A percentile compares a stretch with the other conserved stretches of the same genome.
Evolutionary conservation across 2,329 filamentous ascomycete species (phyloP).

Genomic region (Cladosporium oxysporum): DNA sequence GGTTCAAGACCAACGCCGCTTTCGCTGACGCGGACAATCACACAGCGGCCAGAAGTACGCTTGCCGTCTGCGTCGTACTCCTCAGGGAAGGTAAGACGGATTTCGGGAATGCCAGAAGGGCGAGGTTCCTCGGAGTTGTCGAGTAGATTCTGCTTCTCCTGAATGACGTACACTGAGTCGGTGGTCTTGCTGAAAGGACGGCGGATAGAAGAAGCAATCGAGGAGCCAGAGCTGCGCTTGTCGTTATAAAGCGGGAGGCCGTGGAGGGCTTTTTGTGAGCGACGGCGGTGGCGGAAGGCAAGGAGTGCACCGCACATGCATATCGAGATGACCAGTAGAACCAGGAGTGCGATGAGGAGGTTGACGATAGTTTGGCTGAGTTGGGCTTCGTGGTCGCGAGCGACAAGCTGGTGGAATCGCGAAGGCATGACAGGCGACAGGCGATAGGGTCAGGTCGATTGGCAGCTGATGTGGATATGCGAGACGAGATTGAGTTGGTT

Average conservation of each 20-base stretch:
- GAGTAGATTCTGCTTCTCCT: slow-evolving; percentile 77
- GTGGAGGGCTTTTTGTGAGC: slow-evolving; percentile 48
- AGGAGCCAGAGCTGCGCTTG: slow-evolving; percentile 49
- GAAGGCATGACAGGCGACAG: slow-evolving; percentile 19
- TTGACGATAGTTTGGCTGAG: slow-evolving; percentile 67
- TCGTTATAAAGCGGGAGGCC: slow-evolving; percentile 72
- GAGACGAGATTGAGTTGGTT: not conserved
- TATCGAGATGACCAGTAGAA: slow-evolving; percentile 72
- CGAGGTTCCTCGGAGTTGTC: slow-evolving; percentile 70
- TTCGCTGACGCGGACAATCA: slow-evolving; percentile 89
- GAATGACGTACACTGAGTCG: slow-evolving; percentile 73
- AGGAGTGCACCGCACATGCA: slow-evolving; percentile 68
- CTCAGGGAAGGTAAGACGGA: slow-evolving; percentile 96
- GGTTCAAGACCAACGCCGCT: slow-evolving; percentile 87
- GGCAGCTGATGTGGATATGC: not conserved
- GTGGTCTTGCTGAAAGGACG: slow-evolving; percentile 58
- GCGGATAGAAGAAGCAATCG: slow-evolving; percentile 51
- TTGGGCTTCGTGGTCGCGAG: slow-evolving; percentile 50
- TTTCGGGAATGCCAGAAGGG: slow-evolving; percentile 82
- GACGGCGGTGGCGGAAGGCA: slow-evolving; percentile 69
- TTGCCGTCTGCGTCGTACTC: slow-evolving; percentile 85
- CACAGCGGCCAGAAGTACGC: slow-evolving; percentile 79
- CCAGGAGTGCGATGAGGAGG: slow-evolving; percentile 76
- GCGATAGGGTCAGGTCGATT: not conserved
- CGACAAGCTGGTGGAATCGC: slow-evolving; percentile 45